phyloP scores from a whole-genome alignment of 257 asterid species.

The Solanum etuberosum region DNA sequence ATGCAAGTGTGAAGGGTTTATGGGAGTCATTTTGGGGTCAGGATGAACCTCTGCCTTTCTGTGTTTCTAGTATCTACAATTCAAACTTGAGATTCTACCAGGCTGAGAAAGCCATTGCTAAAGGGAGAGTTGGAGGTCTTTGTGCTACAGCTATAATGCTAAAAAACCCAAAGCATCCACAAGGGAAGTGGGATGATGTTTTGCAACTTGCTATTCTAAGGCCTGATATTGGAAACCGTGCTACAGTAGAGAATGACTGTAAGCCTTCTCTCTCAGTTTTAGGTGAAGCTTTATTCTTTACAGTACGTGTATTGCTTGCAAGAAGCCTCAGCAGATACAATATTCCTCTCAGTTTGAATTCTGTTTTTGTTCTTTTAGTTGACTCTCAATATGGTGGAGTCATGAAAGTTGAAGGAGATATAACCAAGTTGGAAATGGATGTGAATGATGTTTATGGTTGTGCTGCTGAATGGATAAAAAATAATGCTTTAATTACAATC shows the following conservation, averaged over 20 bases:
- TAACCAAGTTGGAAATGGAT: constrained; percentile 60
- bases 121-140: constrained; percentile 62
- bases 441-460: constrained; percentile 62
- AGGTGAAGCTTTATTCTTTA: constrained; percentile 77
- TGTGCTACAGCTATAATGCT: constrained; percentile 82
- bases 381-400: constrained; percentile 87
- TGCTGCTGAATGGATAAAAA: constrained; percentile 75
- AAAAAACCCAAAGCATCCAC: constrained; percentile 91
- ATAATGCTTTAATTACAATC: constrained; percentile 49
- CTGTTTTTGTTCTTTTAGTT: constrained; percentile 60
- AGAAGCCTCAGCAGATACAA: constrained; percentile 74
- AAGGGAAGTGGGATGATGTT: constrained; percentile 94
- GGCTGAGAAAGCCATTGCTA: constrained; percentile 77
- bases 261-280: constrained; percentile 37
- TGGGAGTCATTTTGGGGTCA: constrained; percentile 92
- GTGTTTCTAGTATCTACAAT: constrained; percentile 51
- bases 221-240: constrained; percentile 44
- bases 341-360: constrained; percentile 54
- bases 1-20: constrained; percentile 58
- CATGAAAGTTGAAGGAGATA: constrained; percentile 81
- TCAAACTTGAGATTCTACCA: constrained; percentile 62
- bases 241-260: constrained; percentile 25
- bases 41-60: constrained; percentile 62
- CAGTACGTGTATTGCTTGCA: constrained; percentile 73
- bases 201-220: constrained; percentile 69